Evolutionary conservation across 2,329 filamentous ascomycete species (phyloP), one percentile per base, ranked within the genome.

Genomic region (Elsinoe necatrix): DNA sequence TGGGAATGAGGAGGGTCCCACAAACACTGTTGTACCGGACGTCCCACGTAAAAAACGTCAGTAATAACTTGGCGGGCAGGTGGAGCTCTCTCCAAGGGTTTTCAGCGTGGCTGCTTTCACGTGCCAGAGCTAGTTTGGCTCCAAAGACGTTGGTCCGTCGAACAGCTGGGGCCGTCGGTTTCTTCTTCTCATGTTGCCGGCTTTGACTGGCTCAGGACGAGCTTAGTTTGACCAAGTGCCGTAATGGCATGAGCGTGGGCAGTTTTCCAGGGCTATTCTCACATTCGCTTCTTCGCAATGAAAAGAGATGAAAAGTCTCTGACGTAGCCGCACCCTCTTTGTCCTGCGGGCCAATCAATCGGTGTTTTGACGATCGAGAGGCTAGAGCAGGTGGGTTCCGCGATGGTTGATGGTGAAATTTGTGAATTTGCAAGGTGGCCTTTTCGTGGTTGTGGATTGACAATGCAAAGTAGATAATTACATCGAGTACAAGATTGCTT

Each of bases 11-110:
- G 48, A 39, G 29, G 31, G 41, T 23, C 20, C n/a, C 41, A 43
- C 41, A 43, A 43, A 35, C 48, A 37, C 16, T 23, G 27, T 37
- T 52, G 48, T 52, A 52, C 18, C 20, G 48, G 11, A 35, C 48
- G 18, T 52, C 48, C 48, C 48, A 29, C 48, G 48, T n/a, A 18
- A 37, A 37, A 52, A 52, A 52, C 48, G 48, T 52, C 48, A 52
- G 48, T 45, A 39, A 31, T 45, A 39, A 31, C 48, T 52, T 52
- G 48, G 48, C 48, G 34, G 21, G 31, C 14, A 39, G 20, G 48
- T 52, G 48, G 48, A 52, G 48, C 48, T 43, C 41, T 25, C 12
- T 43, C 16, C 12, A 9, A 29, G 27, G 9, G 27, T 4, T 4
- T 4, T 29, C 27, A 29, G 9, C 34, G 9, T n/a, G 14, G 41